Base-by-base conservation (phyloP, 108 stramenopile genomes). In the Skeletonema marinoi region DNA sequence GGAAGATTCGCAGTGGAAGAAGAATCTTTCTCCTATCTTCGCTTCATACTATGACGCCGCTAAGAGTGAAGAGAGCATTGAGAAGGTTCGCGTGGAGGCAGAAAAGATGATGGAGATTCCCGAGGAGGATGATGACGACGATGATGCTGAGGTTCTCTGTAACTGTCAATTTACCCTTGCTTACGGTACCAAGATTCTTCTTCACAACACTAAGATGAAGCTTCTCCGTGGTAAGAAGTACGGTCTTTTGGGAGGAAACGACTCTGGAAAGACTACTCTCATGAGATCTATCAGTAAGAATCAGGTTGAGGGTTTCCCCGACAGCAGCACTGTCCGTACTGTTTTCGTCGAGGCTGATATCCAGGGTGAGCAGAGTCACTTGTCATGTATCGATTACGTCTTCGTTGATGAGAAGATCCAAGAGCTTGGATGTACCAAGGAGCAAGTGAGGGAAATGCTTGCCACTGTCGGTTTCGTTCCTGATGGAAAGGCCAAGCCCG, bases 271-370 rank as follows among this genome's bases (percentile, higher is more conserved):
- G 93, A 98, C 98, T 30, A 99, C 99, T 48, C 87, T 99, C 38
- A 98, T 99, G 96, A 94, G 98, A 84, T 86, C 99, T 62, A 99
- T 99, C 77, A 97, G 97, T 75, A 99, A 99, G 84, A 98, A 98
- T 82, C 97, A 97, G 74, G 96, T 99, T 33, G 98, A 99, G 81
- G 99, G 99, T 44, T 99, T 99, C 94, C 99, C 99, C 44, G 97
- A 98, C 75, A 82, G 89, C n/a, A 84, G 64, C 62, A 86, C 91
- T 65, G 98, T 99, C 32, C 94, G 97, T 59, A 99, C 99, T 35
- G 97, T 99, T 48, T 99, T 99, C 83, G 99, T 99, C 62, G 98
- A 99, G 86, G 97, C 98, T 60, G 99, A 99, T 86, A 99, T 99
- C 73, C 96, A 96, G 70, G 99, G 98, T 71, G 97, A 98, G 84